Evolutionary conservation across 148 eudicot species (phyloP).

Genomic region (Chenopodium album): DNA sequence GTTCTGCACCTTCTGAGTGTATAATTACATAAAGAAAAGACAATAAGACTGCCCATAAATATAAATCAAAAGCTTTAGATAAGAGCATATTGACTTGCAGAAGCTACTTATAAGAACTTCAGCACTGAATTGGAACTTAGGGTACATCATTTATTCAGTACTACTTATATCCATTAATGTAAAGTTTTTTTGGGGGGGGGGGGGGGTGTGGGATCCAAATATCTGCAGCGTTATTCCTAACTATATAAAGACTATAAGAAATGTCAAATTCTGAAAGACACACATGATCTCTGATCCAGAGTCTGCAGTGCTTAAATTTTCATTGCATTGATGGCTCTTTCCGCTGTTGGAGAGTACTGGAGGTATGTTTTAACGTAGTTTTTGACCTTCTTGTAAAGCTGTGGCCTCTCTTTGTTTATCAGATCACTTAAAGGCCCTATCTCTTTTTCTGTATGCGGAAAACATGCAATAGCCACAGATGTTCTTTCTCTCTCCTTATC

Average conservation of each 20-base stretch:
- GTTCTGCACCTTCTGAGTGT: not conserved
- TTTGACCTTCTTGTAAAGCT: constrained; percentile 33
- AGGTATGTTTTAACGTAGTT: constrained; percentile 18
- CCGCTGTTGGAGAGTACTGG: constrained; percentile 14
- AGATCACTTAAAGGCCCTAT: constrained; percentile 31
- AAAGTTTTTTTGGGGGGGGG: too few species aligned
- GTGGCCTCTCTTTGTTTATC: constrained; percentile 26
- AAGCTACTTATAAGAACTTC: not conserved
- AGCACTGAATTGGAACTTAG: not conserved
- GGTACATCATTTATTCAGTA: not conserved
- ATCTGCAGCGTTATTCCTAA: not conserved
- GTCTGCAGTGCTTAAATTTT: constrained; percentile 6
- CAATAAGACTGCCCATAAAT: not conserved
- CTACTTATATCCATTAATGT: too few species aligned
- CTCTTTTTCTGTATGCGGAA: constrained; percentile 26
- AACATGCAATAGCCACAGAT: constrained; percentile 28
- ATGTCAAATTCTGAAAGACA: not conserved
- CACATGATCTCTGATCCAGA: not conserved
- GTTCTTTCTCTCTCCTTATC: constrained; percentile 34
- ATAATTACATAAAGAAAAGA: not conserved
- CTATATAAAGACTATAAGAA: not conserved
- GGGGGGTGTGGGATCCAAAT: not conserved
- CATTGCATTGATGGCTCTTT: constrained; percentile 23
- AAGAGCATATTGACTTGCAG: not conserved
- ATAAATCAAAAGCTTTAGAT: not conserved